Evolutionary conservation across 768 basidiomycete species (phyloP), one percentile per base, ranked within the genome.

Genomic region (Lepiota brunneoincarnata): DNA sequence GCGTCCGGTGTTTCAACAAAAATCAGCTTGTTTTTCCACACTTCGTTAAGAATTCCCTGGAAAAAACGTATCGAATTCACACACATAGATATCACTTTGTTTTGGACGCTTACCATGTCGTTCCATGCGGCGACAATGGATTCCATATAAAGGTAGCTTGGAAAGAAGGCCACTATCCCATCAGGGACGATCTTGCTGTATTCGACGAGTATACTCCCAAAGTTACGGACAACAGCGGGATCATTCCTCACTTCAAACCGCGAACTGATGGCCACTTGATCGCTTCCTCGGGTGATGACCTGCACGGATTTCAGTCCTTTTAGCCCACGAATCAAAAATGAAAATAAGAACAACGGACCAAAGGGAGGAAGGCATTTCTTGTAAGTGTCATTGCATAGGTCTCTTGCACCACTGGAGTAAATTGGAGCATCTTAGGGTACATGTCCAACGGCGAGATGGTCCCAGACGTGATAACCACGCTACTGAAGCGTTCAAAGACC

Each of bases 81-180:
- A 42, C 38, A 40, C 35, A 52, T 26, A 42, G 26, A 46, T 53
- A 18, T 20, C 35, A 34, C 18, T 17, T 31, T 20, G 31, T 36
- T 31, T 17, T 20, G 36, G 21, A 44, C 42, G 72, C 87, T 49
- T 67, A 95, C 97, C 97, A 99, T 99, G 69, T 99, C 97, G 65
- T 98, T 98, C 97, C 97, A 99, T n/a, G 97, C 97, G 2, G 94
- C 93, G 10, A 98, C 97, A 55, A 99, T 99, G 20, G 92, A 94
- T 70, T 99, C 97, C 97, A 99, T 99, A 70, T 99, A 99, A 12
- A 99, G 83, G 73, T 99, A 99, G 71, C 91, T 93, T 17, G 97
- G 97, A 72, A 99, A 99, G 79, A 99, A 99, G 3, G 94, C 95
- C 17, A 98, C 97, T 57, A 99, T 91, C 11, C 97, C 97, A 69